Conservation (phyloP, 495 filamentous ascomycete species). For the Podospora pseudoanserina region DNA sequence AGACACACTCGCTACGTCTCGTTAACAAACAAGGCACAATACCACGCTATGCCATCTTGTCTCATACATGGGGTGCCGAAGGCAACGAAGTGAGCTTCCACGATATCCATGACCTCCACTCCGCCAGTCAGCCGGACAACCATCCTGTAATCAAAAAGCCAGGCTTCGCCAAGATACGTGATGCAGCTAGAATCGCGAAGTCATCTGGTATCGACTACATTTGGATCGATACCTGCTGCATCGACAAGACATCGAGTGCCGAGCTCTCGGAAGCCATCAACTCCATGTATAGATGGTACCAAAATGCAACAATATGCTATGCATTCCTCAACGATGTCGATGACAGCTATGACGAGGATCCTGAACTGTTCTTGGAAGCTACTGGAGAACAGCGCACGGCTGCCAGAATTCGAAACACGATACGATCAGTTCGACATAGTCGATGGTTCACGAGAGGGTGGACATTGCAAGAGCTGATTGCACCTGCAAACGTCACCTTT, state of each 20-base stretch:
- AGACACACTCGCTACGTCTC: conserved; percentile 35
- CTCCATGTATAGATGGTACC: conserved; percentile 45
- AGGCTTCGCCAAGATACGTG: conserved; percentile 24
- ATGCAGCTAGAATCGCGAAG: conserved; percentile 28
- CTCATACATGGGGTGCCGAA: conserved; percentile 35
- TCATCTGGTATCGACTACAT: conserved; percentile 25
- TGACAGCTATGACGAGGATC: background rate
- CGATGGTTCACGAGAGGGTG: conserved; percentile 15
- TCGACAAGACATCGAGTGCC: conserved; percentile 40
- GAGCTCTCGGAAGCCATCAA: conserved; percentile 44
- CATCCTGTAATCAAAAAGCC: background rate
- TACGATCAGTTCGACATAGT: background rate
- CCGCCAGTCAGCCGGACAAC: background rate
- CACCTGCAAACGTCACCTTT: conserved; percentile 8
- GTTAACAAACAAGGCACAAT: conserved; percentile 1
- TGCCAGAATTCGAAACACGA: background rate
- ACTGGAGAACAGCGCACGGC: background rate
- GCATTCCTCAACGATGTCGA: conserved; percentile 29
- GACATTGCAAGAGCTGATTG: conserved; percentile 17
- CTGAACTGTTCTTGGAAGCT: background rate
- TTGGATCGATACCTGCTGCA: conserved; percentile 40
- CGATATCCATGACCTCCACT: conserved; percentile 12
- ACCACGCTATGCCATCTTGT: conserved; percentile 38
- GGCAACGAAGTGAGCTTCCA: conserved; percentile 32
- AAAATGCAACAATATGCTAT: conserved; percentile 30